Percentiles rank a stretch among this genome's conserved stretches.
These are phyloP conservation scores for Gracilaria domingensis DNA, from an alignment of 23 red algal species.

Conservation along the genomic window DNA sequence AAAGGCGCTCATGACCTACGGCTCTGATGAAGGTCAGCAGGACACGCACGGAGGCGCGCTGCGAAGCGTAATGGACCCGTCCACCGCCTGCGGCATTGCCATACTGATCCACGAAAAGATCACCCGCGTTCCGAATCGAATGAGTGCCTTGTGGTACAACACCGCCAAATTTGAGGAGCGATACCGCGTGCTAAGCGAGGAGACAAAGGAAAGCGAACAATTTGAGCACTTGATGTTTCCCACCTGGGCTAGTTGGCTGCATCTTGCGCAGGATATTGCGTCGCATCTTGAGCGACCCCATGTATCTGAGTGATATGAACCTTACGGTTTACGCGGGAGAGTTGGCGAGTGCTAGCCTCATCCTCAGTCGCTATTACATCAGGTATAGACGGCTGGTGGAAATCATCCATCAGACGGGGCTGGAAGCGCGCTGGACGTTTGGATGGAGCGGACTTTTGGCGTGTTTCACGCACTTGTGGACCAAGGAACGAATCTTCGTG, in stretches of 20 bases:
- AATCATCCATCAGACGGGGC: constrained; percentile 16
- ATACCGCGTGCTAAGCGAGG: constrained; percentile 15
- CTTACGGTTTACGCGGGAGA: constrained; percentile 27
- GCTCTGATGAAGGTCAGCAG: constrained; percentile 40
- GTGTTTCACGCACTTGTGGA: constrained; percentile 32
- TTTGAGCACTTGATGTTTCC: constrained; percentile 25
- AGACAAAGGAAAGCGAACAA: constrained; percentile 3
- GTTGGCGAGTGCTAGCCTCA: constrained; percentile 31
- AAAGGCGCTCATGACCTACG: constrained; percentile 4
- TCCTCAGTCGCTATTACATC: neutral
- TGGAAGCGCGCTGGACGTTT: constrained; percentile 54
- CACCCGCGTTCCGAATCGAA: constrained; percentile 28
- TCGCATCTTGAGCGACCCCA: constrained; percentile 40
- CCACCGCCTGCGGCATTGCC: constrained; percentile 22
- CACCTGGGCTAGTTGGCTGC: constrained; percentile 23
- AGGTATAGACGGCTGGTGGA: constrained; percentile 36
- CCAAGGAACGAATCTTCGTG: constrained; percentile 22
- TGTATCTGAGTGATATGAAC: constrained; percentile 36
- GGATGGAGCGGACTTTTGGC: constrained; percentile 45
- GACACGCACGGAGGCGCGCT: constrained; percentile 31
- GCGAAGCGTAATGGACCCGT: neutral
- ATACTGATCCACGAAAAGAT: constrained; percentile 26
- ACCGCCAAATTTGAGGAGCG: constrained; percentile 33
- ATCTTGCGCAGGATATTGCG: constrained; percentile 40
- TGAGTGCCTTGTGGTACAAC: constrained; percentile 37